Conservation (phyloP, 2,329 filamentous ascomycete genomes). For the Ceratocystis diversiconidia region DNA sequence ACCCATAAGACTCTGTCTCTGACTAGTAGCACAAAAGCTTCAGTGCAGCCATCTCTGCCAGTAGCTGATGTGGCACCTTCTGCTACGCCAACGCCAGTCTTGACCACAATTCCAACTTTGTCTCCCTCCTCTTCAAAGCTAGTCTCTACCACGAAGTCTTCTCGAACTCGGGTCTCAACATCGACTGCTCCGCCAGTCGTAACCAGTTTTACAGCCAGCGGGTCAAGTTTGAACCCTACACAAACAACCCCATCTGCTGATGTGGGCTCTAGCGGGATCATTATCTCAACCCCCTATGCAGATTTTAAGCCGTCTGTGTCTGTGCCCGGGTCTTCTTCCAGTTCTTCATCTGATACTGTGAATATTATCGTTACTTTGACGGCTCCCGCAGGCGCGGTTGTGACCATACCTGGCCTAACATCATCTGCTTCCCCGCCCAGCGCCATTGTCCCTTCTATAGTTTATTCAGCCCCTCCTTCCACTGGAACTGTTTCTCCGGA, state of each 20-base stretch:
- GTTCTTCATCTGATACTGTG: background rate
- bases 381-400: background rate
- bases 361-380: background rate
- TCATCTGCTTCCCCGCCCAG: background rate
- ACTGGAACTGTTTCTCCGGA: constrained; percentile 30
- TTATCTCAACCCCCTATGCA: background rate
- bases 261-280: background rate
- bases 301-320: background rate
- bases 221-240: background rate
- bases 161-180: background rate
- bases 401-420: background rate
- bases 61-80: background rate
- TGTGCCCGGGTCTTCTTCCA: background rate
- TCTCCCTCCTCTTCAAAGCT: background rate
- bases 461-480: constrained; percentile 24
- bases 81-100: background rate
- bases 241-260: background rate
- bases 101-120: background rate
- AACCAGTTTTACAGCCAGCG: background rate
- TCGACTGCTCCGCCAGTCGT: background rate
- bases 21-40: background rate
- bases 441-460: constrained; percentile 21
- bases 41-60: background rate
- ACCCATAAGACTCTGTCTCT: background rate
- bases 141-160: background rate